phyloP scores from a whole-genome alignment of 1,284 basidiomycete genomes.

The Moesziomyces sp. region DNA sequence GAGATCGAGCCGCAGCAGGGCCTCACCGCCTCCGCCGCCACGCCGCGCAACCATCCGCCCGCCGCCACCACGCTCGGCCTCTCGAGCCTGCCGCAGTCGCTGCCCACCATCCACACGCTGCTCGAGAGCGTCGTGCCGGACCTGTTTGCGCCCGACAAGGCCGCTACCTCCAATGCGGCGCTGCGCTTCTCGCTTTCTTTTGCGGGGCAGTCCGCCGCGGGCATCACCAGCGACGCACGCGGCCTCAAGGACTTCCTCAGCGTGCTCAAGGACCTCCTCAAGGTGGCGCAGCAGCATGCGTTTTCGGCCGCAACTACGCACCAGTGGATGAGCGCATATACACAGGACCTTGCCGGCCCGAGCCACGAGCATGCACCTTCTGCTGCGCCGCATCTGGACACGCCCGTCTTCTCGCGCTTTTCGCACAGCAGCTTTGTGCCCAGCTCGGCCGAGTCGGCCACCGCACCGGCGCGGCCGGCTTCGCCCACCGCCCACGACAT shows the following conservation, averaged over 20 bases:
- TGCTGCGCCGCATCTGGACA: slow-evolving; percentile 1
- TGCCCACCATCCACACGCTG: slow-evolving; percentile 34
- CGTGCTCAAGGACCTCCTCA: slow-evolving; percentile 40
- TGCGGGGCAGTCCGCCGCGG: slow-evolving; percentile 7
- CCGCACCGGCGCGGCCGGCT: slow-evolving; percentile 9
- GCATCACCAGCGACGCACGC: slow-evolving; percentile 29
- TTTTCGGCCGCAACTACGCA: slow-evolving; percentile 24
- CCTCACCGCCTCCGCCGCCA: slow-evolving; percentile 20
- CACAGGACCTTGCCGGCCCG: slow-evolving; percentile 15
- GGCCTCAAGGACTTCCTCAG: slow-evolving; percentile 48
- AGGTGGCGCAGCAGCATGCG: slow-evolving; percentile 21
- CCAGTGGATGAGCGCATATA: slow-evolving; percentile 33
- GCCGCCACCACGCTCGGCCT: slow-evolving; percentile 20
- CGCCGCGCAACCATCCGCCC: slow-evolving; percentile 15
- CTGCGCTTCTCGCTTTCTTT: slow-evolving; percentile 29
- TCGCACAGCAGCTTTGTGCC: slow-evolving; percentile 32
- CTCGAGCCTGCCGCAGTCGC: slow-evolving; percentile 18
- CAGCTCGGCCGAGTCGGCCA: not conserved
- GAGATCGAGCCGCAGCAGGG: slow-evolving; percentile 34
- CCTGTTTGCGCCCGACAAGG: slow-evolving; percentile 3
- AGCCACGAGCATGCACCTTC: not conserved
- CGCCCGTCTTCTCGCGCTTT: slow-evolving; percentile 47
- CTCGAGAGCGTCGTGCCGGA: slow-evolving; percentile 26
- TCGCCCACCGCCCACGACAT: slow-evolving; percentile 44
- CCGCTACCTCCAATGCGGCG: slow-evolving; percentile 14